These are phyloP conservation scores for Xylariaceae sp. DNA, from an alignment of 2,329 filamentous ascomycete genomes.

Conservation along the genomic window DNA sequence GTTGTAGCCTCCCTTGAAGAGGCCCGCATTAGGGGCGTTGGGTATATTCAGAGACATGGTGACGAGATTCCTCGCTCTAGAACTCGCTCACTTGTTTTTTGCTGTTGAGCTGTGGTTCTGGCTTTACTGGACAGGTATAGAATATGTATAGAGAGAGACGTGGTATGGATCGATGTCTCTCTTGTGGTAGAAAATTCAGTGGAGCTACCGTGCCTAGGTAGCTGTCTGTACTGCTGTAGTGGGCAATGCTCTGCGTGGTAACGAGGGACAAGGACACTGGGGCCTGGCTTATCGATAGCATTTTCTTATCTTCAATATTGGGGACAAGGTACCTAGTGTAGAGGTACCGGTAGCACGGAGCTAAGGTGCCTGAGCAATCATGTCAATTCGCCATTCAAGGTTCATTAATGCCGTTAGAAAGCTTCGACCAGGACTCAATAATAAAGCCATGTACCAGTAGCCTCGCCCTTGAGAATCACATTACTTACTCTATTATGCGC, in stretches of 20 bases:
- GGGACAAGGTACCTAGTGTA: too few species aligned
- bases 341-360: too few species aligned
- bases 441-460: neutral
- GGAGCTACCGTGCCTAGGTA: conserved; percentile 17
- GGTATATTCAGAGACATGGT: conserved; percentile 96
- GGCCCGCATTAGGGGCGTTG: conserved; percentile 86
- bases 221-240: too few species aligned
- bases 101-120: conserved; percentile 3
- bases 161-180: conserved; percentile 10
- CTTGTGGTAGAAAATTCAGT: conserved; percentile 32
- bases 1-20: conserved; percentile 97
- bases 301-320: too few species aligned
- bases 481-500: too few species aligned
- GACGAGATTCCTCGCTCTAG: neutral
- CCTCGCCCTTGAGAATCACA: neutral
- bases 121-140: neutral
- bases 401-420: neutral
- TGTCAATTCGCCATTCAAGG: too few species aligned
- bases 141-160: conserved; percentile 3
- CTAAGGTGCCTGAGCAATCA: too few species aligned
- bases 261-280: too few species aligned
- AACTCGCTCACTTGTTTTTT: neutral
- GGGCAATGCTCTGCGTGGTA: too few species aligned
- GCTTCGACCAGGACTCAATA: neutral
- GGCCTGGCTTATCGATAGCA: too few species aligned